Evolutionary conservation across 108 stramenopile species (phyloP).

Genomic region (Pseudonitzschia multistriata): DNA sequence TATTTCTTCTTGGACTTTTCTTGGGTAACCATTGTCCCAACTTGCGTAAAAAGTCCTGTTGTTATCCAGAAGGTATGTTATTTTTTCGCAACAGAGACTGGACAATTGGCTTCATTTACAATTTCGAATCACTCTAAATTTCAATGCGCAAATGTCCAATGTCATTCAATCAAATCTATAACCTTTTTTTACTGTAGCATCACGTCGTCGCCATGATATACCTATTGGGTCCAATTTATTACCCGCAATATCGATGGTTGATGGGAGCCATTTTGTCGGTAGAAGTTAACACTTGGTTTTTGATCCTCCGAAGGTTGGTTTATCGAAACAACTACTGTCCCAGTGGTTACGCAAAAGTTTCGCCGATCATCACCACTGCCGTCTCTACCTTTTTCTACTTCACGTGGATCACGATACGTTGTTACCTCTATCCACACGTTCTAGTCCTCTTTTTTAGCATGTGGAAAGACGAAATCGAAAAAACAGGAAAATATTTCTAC

Average conservation of each 20-base stretch:
- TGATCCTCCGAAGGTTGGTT: constrained; percentile 78
- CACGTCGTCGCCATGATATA: constrained; percentile 81
- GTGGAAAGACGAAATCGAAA: constrained; percentile 16
- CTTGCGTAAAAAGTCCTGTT: constrained; percentile 62
- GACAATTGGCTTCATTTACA: neutral
- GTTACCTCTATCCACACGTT: constrained; percentile 50
- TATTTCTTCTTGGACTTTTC: constrained; percentile 71
- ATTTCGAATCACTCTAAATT: too few species aligned
- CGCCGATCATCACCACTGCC: constrained; percentile 54
- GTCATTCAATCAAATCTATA: constrained; percentile 62
- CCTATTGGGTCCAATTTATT: constrained; percentile 51
- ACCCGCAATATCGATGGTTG: constrained; percentile 55
- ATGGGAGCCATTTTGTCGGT: constrained; percentile 85
- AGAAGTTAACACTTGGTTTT: constrained; percentile 88
- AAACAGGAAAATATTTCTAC: constrained; percentile 21
- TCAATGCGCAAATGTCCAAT: neutral
- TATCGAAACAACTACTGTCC: constrained; percentile 64
- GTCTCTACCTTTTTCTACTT: constrained; percentile 70
- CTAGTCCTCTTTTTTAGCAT: constrained; percentile 21
- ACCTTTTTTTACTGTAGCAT: constrained; percentile 56
- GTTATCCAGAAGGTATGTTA: constrained; percentile 41
- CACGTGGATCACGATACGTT: constrained; percentile 70
- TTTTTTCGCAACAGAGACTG: neutral
- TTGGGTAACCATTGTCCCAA: constrained; percentile 60
- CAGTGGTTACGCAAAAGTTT: constrained; percentile 41